Base-by-base conservation (phyloP, 371 early-diverging fungal genomes). In the Mucor lusitanicus region DNA sequence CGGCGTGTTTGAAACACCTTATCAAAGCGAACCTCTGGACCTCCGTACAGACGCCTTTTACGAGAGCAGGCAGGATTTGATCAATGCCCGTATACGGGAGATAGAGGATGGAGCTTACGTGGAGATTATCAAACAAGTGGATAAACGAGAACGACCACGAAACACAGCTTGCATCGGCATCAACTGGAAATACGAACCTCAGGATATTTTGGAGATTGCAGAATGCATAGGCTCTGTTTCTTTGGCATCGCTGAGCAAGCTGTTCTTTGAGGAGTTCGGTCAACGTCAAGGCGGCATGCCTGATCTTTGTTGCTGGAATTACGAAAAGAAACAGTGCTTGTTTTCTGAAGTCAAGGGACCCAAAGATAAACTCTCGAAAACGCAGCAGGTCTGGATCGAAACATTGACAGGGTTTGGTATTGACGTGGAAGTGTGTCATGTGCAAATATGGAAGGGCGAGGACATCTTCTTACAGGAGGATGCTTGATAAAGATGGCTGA, bases 271-370 rank as follows among this genome's bases (percentile, higher is more conserved):
- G 56, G 91, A 91, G 63, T 91, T 87, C 68, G 78, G 80, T 13
- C 83, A 86, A 33, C 85, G 88, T 9, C 79, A 83, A 40, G 85
- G 89, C 35, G 92, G 92, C 3, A 85, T 89, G 74, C 92, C 92
- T 6, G 92, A 92, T 66, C 68, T 92, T 42, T 91, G 90, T 54
- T 82, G 90, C 63, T 91, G 91, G 91, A 79, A 90, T 59, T 79
- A 78, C 42, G 76, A 72, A 9, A 77, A 86, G 39, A 85, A 80
- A 28, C 57, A 80, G 35, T 85, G 86, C 46, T 68, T 87, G 65
- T 90, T 92, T 80, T 89, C 84, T 2, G 92, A 92, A 75, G 92
- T 93, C 19, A 93, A 93, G 66, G 92, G 93, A 0, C 93, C 93
- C 11, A 87, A 84, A 8, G 93, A 93, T 68, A 85, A 75, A 23